Evolutionary conservation across 2,329 filamentous ascomycete genomes (phyloP).

Genomic region (Pseudogymnoascus verrucosus): DNA sequence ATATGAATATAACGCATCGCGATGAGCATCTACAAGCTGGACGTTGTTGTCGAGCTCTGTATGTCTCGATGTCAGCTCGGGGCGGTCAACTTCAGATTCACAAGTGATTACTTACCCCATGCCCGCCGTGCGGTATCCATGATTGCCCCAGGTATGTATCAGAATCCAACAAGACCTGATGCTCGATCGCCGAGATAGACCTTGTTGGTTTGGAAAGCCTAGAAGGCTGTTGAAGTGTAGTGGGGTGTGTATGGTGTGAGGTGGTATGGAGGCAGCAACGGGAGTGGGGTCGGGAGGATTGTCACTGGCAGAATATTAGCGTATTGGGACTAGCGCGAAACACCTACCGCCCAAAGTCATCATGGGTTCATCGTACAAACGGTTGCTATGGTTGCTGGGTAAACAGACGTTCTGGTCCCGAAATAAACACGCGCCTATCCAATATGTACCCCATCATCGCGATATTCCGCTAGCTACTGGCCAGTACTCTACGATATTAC

Average conservation of each 20-base stretch:
- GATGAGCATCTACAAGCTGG: conserved; percentile 73
- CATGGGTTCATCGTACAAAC: neutral
- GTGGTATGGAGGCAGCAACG: neutral
- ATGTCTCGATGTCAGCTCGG: conserved; percentile 23
- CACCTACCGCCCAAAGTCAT: conserved; percentile 5
- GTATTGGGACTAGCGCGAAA: neutral
- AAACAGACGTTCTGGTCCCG: conserved; percentile 5
- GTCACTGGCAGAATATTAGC: neutral
- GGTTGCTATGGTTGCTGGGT: conserved; percentile 8
- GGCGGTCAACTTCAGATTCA: conserved; percentile 13
- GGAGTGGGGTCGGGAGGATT: neutral
- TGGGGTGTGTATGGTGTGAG: neutral
- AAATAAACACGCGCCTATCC: conserved; percentile 5
- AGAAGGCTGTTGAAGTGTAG: conserved; percentile 1
- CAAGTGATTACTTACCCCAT: conserved; percentile 44
- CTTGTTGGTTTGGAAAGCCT: neutral
- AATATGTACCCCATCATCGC: conserved; percentile 6
- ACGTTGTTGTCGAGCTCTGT: conserved; percentile 82
- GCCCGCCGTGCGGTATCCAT: conserved; percentile 52
- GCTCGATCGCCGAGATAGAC: neutral
- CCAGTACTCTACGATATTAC: neutral
- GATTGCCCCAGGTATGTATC: neutral
- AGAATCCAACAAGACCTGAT: neutral
- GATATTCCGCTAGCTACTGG: neutral
- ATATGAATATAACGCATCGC: conserved; percentile 89